These are phyloP conservation scores for Naganishia onofrii DNA, from an alignment of 768 basidiomycete genomes.

Conservation along the genomic window DNA sequence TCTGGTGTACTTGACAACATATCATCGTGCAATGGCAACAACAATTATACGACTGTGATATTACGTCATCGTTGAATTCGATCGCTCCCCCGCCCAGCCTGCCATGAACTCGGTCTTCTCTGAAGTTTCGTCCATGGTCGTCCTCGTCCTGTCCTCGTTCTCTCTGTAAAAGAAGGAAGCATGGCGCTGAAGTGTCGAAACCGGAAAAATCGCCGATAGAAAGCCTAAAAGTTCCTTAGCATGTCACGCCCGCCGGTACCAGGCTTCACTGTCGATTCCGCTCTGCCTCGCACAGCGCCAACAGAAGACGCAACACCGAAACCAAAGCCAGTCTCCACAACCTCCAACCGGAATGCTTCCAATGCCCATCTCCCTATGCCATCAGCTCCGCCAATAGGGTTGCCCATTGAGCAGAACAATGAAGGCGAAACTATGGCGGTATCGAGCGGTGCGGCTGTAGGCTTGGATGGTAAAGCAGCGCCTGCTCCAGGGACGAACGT, in stretches of 20 bases:
- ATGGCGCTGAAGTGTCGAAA: too few relatives aligned
- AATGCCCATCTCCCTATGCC: constrained; percentile 22
- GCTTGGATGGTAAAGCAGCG: constrained; percentile 10
- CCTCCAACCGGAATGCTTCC: constrained; percentile 21
- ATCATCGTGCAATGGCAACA: too few relatives aligned
- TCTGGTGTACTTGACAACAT: too few relatives aligned
- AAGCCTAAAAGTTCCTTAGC: not conserved
- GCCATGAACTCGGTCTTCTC: too few relatives aligned
- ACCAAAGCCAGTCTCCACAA: not conserved
- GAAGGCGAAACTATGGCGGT: not conserved
- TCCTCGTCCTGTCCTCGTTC: too few relatives aligned
- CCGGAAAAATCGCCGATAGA: too few relatives aligned
- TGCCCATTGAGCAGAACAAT: not conserved
- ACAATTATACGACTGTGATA: too few relatives aligned
- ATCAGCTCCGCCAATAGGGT: constrained; percentile 9
- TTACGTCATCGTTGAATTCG: too few relatives aligned
- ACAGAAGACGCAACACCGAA: not conserved
- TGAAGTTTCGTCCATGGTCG: too few relatives aligned
- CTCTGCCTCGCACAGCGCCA: not conserved
- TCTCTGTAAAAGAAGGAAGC: too few relatives aligned
- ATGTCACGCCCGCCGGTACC: constrained; percentile 1
- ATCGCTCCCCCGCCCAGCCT: too few relatives aligned
- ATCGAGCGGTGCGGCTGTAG: not conserved
- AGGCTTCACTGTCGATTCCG: not conserved
- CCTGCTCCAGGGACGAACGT: constrained; percentile 12